Conservation (phyloP, 2,329 filamentous ascomycete species). For the Conoideocrella luteorostrata region DNA sequence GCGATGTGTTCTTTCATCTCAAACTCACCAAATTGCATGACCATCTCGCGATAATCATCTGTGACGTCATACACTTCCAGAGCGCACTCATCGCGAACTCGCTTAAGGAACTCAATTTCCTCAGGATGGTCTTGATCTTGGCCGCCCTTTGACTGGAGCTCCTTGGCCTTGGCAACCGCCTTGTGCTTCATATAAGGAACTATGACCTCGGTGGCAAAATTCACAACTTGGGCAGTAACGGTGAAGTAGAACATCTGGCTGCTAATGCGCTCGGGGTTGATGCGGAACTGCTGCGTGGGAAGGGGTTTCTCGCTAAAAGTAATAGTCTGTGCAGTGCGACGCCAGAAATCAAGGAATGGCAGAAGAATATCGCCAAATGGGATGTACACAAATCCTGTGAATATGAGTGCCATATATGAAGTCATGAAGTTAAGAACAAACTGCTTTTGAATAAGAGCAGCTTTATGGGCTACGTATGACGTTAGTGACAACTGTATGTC, state of each 20-base stretch:
- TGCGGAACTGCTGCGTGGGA: slow-evolving; percentile 60
- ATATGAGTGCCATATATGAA: slow-evolving; percentile 84
- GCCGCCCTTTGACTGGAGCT: slow-evolving; percentile 57
- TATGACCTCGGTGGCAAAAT: slow-evolving; percentile 75
- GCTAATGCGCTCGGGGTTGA: slow-evolving; percentile 76
- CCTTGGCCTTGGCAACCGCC: slow-evolving; percentile 70
- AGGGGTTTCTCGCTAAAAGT: slow-evolving; percentile 69
- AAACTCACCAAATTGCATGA: slow-evolving; percentile 63
- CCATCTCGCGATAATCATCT: slow-evolving; percentile 87
- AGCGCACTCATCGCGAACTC: slow-evolving; percentile 77
- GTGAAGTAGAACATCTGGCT: slow-evolving; percentile 96
- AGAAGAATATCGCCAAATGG: slow-evolving; percentile 81
- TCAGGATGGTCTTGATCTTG: slow-evolving; percentile 62
- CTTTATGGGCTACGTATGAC: slow-evolving; percentile 56
- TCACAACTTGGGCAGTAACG: slow-evolving; percentile 87
- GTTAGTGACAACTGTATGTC: slow-evolving; percentile 8
- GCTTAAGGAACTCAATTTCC: slow-evolving; percentile 71
- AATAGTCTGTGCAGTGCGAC: slow-evolving; percentile 65
- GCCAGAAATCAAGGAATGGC: slow-evolving; percentile 80
- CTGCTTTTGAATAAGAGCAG: slow-evolving; percentile 82
- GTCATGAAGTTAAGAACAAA: slow-evolving; percentile 97
- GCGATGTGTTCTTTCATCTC: not conserved
- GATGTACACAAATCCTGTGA: slow-evolving; percentile 91
- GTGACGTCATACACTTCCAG: slow-evolving; percentile 85
- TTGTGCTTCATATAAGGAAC: slow-evolving; percentile 80